phyloP scores from a whole-genome alignment of 1,284 basidiomycete genomes.

The Wolfiporia cocos region DNA sequence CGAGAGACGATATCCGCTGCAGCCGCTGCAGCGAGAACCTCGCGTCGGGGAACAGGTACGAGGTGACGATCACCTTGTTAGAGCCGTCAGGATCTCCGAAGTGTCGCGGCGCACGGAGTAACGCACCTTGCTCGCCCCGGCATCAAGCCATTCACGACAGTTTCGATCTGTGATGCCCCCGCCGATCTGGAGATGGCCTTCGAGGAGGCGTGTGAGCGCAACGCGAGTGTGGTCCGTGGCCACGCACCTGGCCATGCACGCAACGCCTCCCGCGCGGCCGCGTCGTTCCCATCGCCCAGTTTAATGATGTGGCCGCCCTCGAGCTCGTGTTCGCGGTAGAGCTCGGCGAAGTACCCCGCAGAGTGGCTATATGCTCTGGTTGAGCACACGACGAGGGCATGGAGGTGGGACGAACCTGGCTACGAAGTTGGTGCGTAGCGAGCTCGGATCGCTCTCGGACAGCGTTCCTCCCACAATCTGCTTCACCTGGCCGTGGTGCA shows the following conservation, averaged over 20 bases:
- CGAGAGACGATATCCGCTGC: conserved; percentile 50
- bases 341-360: conserved; percentile 73
- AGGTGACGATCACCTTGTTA: conserved; percentile 90
- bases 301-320: conserved; percentile 95
- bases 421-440: conserved; percentile 89
- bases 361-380: conserved; percentile 54
- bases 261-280: conserved; percentile 80
- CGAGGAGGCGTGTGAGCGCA: not conserved
- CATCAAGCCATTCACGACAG: conserved; percentile 80
- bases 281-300: conserved; percentile 87
- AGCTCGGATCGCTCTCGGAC: conserved; percentile 54
- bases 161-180: conserved; percentile 88
- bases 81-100: conserved; percentile 1
- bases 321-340: conserved; percentile 72
- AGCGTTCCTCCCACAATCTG: conserved; percentile 98
- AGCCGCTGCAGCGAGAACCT: conserved; percentile 78
- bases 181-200: conserved; percentile 83
- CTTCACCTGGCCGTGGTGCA: conserved; percentile 93
- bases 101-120: not conserved
- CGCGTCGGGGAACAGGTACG: conserved; percentile 84
- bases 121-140: conserved; percentile 86
- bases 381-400: conserved; percentile 7
- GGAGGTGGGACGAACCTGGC: conserved; percentile 56
- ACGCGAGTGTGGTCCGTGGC: not conserved
- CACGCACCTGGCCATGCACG: conserved; percentile 72